Evolutionary conservation across 768 basidiomycete species (phyloP), one percentile per base, ranked within the genome.

Genomic region (Leccinum longicurvipes): DNA sequence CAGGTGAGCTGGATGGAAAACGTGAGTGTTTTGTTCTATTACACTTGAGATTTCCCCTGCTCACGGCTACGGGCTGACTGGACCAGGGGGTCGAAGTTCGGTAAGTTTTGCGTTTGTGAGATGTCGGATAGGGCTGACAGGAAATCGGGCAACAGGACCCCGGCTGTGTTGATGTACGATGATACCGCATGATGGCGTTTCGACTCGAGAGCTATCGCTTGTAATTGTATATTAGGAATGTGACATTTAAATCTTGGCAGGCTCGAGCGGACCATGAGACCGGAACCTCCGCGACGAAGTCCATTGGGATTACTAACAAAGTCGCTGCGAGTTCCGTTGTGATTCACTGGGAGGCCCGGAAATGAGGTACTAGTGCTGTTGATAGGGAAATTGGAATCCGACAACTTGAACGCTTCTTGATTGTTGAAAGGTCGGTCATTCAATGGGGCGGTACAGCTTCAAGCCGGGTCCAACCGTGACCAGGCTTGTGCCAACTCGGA

Each of bases 1-100:
- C 77, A 80, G 47, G 73, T 83, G 47, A 69, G 73, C 24, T 84
- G 82, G 81, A 66, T 71, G 58, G 79, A 81, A 42, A 72, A 76
- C 50, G 80, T 81, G 68, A 23, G 75, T 76, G 6, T n/a, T 39
- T 2, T 24, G 11, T 23, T 21, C 12, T 32, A 2, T n/a, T n/a
- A n/a, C n/a, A n/a, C n/a, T n/a, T 19, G 21, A 2, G n/a, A 25
- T n/a, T n/a, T 19, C 17, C 17, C 17, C 8, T 50, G 31, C 52
- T 58, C 12, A 64, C 17, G 28, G 32, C 2, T 19, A 12, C 3
- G 47, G 27, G 32, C 19, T 39, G 39, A 39, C 17, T 19, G 27
- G 41, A 39, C 23, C 41, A 78, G 77, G 77, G 72, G 10, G 48
- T 50, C 19, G 74, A 78, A 61, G 72, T 73, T 47, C 70, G 73